Conservation (phyloP, 495 filamentous ascomycete species). For the Parathielavia appendiculata region DNA sequence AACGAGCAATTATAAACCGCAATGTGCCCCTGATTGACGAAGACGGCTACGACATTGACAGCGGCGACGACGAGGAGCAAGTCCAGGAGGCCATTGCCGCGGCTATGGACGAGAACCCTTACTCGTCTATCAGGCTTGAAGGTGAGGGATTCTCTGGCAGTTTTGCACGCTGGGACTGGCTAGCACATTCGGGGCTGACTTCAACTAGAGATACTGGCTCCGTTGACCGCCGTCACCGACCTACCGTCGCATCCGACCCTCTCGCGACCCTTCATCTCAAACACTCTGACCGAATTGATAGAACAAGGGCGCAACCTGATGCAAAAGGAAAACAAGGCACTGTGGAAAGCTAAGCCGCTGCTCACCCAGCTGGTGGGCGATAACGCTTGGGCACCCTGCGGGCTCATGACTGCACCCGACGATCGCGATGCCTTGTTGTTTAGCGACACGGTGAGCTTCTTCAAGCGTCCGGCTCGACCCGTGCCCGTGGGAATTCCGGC, state of each 20-base stretch:
- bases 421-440: constrained; percentile 47
- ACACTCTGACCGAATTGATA: constrained; percentile 73
- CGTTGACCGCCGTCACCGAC: constrained; percentile 79
- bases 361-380: constrained; percentile 76
- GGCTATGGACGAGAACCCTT: constrained; percentile 75
- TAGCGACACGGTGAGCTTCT: constrained; percentile 34
- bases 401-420: constrained; percentile 50
- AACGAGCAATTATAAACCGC: constrained; percentile 72
- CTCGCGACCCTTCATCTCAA: constrained; percentile 74
- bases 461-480: constrained; percentile 16
- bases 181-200: constrained; percentile 2
- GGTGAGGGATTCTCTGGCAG: constrained; percentile 48
- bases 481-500: constrained; percentile 5
- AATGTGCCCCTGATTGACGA: constrained; percentile 76
- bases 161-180: background rate
- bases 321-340: constrained; percentile 66
- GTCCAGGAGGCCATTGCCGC: constrained; percentile 59
- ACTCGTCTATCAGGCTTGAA: constrained; percentile 74
- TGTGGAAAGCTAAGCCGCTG: constrained; percentile 74
- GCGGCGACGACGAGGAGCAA: constrained; percentile 67
- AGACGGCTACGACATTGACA: constrained; percentile 79
- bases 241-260: constrained; percentile 78
- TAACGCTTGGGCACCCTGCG: constrained; percentile 70
- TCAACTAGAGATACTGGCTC: constrained; percentile 70
- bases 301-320: constrained; percentile 61